Evolutionary conservation across 768 basidiomycete species (phyloP), one percentile per base, ranked within the genome.

Genomic region (Amanita thiersii): DNA sequence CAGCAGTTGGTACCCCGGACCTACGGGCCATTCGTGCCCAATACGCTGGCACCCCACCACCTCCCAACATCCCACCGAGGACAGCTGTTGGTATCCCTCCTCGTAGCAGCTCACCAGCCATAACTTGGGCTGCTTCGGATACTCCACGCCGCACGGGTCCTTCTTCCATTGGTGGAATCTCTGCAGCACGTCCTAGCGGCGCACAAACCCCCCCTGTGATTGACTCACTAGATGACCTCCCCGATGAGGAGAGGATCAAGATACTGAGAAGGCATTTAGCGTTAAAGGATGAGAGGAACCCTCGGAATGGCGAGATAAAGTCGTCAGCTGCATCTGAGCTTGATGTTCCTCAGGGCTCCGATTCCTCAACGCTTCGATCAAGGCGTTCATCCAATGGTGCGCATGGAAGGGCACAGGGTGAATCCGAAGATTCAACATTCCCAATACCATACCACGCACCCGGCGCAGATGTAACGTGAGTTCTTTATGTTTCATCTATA

Each of bases 381-480:
- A 47, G 50, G 30, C 46, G 52, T 17, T 59, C 57, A 25, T 59
- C 59, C 1, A 24, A 40, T 23, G 52, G 47, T 2, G n/a, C 42
- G 6, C 39, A 43, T 31, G 32, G 29, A 9, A 40, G 44, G 20
- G 37, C 35, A 11, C 65, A 52, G 25, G 56, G 47, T 15, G 17
- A 19, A 26, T 52, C 66, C 53, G 74, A 81, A 40, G 71, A 74
- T 24, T 65, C 75, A 0, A 63, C 77, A 1, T 96, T 94, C 53
- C 82, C 88, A n/a, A 81, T 94, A 32, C 85, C 85, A 1, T 94
- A 89, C 56, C 69, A 89, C 60, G 81, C 86, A 3, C 81, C 76
- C 12, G 92, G 92, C 23, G 90, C 85, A 19, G 92, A 96, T 55
- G 79, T 93, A 47, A 96, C 92, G 89, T 92, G 69, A 68, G 89